phyloP scores from a whole-genome alignment of 805 yeast genomes.

The Debaryomyces castellii region DNA sequence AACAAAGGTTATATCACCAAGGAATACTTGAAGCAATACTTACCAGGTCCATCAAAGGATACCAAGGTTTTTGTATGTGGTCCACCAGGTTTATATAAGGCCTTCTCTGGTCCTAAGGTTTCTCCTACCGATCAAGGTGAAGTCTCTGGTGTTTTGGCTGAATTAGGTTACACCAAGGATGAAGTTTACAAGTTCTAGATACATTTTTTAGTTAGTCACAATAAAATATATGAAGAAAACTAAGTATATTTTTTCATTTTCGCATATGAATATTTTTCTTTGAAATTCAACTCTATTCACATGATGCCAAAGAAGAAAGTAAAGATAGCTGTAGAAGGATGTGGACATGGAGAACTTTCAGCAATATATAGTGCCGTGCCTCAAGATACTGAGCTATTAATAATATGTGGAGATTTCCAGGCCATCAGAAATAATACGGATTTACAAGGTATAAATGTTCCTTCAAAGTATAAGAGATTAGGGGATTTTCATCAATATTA shows the following conservation, averaged over 20 bases:
- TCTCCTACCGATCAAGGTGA: constrained; percentile 95
- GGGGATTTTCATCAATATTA: constrained; percentile 85
- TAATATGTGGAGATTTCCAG: constrained; percentile 93
- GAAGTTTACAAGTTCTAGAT: constrained; percentile 83
- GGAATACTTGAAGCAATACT: constrained; percentile 60
- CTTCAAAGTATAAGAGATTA: constrained; percentile 66
- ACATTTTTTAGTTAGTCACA: background rate
- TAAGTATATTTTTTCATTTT: background rate
- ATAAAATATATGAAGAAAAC: background rate
- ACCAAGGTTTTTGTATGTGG: constrained; percentile 85
- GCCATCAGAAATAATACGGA: constrained; percentile 67
- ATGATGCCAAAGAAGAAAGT: constrained; percentile 7
- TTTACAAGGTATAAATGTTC: constrained; percentile 70
- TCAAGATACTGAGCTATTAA: constrained; percentile 37
- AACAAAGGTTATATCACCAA: constrained; percentile 74
- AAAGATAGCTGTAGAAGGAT: constrained; percentile 77
- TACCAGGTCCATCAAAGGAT: constrained; percentile 64
- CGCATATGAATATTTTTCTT: background rate
- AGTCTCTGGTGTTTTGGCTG: constrained; percentile 81
- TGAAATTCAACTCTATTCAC: background rate
- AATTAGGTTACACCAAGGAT: constrained; percentile 82
- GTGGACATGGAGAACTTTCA: constrained; percentile 81
- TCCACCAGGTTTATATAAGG: constrained; percentile 88
- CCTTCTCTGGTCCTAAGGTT: constrained; percentile 80
- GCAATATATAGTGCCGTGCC: constrained; percentile 45